phyloP scores from a whole-genome alignment of 495 filamentous ascomycete species.

The Cryomyces minteri region DNA sequence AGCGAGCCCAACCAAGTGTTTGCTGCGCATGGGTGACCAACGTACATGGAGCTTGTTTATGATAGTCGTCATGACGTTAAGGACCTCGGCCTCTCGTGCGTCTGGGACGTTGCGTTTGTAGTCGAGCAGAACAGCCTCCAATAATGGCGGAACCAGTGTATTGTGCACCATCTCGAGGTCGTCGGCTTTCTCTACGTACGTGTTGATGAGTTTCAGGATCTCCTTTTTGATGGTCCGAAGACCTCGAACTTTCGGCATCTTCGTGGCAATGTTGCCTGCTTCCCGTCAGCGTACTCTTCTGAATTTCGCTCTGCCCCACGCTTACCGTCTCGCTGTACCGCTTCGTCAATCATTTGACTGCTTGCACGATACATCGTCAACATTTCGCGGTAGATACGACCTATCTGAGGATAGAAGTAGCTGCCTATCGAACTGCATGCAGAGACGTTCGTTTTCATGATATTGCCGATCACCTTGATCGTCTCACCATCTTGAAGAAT shows the following conservation, averaged over 20 bases:
- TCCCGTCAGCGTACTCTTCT: slow-evolving; percentile 5
- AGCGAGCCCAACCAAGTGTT: slow-evolving; percentile 19
- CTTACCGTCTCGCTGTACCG: slow-evolving; percentile 60
- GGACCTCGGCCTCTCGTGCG: slow-evolving; percentile 87
- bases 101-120: slow-evolving; percentile 95
- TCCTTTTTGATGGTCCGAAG: slow-evolving; percentile 98
- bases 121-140: slow-evolving; percentile 86
- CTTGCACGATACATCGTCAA: slow-evolving; percentile 94
- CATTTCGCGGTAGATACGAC: slow-evolving; percentile 96
- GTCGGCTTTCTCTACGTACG: slow-evolving; percentile 93
- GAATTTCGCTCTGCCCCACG: no score
- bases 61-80: slow-evolving; percentile 95
- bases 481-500: slow-evolving; percentile 81
- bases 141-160: slow-evolving; percentile 89
- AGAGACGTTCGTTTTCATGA: slow-evolving; percentile 99
- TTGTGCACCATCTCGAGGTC: slow-evolving; percentile 81
- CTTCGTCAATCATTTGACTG: slow-evolving; percentile 87
- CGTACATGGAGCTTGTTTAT: slow-evolving; percentile 89
- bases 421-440: slow-evolving; percentile 88
- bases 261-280: slow-evolving; percentile 77
- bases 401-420: slow-evolving; percentile 99
- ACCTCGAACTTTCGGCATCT: slow-evolving; percentile 89
- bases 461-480: slow-evolving; percentile 96
- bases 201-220: slow-evolving; percentile 95
- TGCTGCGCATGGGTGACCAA: slow-evolving; percentile 28